Percentiles rank a stretch among this genome's conserved stretches.
These are phyloP conservation scores for Priceomyces fermenticarens DNA, from an alignment of 805 yeast species.

Conservation along the genomic window DNA sequence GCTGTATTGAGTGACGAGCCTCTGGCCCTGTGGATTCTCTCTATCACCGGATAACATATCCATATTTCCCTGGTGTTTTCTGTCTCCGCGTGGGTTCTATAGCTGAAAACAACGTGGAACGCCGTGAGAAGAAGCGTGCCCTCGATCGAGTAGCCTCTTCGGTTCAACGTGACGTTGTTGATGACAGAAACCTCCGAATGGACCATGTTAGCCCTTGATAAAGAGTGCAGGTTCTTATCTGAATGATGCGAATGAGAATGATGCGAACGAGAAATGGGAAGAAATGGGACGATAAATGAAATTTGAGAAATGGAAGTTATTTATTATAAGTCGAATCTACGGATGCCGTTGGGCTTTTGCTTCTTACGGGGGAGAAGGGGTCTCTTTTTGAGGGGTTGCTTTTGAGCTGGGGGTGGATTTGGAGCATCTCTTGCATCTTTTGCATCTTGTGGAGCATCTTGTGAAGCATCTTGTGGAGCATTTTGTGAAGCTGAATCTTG, in stretches of 20 bases:
- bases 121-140: conserved; percentile 38
- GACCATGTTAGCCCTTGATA: conserved; percentile 29
- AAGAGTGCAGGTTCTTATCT: too few relatives aligned
- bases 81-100: conserved; percentile 9
- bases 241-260: too few relatives aligned
- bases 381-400: conserved; percentile 23
- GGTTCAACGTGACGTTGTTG: conserved; percentile 34
- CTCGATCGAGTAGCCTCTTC: conserved; percentile 34
- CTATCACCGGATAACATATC: conserved; percentile 87
- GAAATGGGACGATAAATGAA: too few relatives aligned
- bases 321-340: conserved; percentile 66
- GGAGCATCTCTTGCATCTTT: conserved; percentile 5
- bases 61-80: conserved; percentile 61
- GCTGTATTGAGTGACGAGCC: conserved; percentile 43
- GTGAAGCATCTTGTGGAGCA: too few relatives aligned
- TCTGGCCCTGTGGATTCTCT: conserved; percentile 52
- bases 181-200: conserved; percentile 25
- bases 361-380: conserved; percentile 25
- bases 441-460: conserved; percentile 18
- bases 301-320: too few relatives aligned
- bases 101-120: conserved; percentile 39
- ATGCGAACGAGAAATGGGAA: too few relatives aligned
- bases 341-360: conserved; percentile 46
- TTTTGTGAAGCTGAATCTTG: too few relatives aligned
- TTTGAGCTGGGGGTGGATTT: conserved; percentile 16